These are phyloP conservation scores for Didymella arachidicola DNA, from an alignment of 2,329 filamentous ascomycete species.

Conservation along the genomic window DNA sequence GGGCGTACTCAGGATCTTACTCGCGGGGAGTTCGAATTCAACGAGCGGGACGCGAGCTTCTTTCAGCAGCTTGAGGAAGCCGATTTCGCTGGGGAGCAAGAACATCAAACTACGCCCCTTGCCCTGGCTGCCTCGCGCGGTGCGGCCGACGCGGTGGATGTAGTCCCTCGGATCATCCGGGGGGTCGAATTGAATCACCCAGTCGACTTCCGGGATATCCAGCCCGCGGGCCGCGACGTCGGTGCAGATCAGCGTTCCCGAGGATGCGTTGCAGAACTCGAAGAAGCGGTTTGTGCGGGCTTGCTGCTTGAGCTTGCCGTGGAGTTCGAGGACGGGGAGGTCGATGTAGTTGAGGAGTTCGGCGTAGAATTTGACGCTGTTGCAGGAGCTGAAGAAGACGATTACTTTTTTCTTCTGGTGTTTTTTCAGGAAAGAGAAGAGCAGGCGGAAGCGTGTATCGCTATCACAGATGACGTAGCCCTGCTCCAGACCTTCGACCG, in stretches of 20 bases:
- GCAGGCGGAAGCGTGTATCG: conserved; percentile 89
- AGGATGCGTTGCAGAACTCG: conserved; percentile 86
- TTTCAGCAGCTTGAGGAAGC: conserved; percentile 90
- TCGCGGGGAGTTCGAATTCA: conserved; percentile 92
- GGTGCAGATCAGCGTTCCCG: conserved; percentile 91
- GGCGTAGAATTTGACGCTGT: conserved; percentile 93
- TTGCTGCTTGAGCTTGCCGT: conserved; percentile 96
- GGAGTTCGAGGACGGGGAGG: conserved; percentile 82
- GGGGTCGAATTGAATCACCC: conserved; percentile 90
- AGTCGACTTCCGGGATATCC: conserved; percentile 95
- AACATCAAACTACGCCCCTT: conserved; percentile 93
- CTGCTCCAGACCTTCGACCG: conserved; percentile 92
- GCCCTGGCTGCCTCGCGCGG: conserved; percentile 81
- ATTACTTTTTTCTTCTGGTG: conserved; percentile 97
- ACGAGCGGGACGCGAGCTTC: conserved; percentile 91
- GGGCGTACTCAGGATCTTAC: conserved; percentile 74
- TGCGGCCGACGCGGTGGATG: conserved; percentile 89
- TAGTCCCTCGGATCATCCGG: conserved; percentile 80
- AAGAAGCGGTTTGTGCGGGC: conserved; percentile 99
- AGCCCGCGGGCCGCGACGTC: conserved; percentile 95
- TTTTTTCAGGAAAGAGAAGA: conserved; percentile 93
- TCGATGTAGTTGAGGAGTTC: conserved; percentile 98
- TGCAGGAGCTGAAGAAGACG: conserved; percentile 88
- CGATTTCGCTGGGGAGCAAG: conserved; percentile 88
- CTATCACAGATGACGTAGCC: conserved; percentile 94